Conservation (phyloP, 768 basidiomycete species). For the Dictyophora rubrovolvata region DNA sequence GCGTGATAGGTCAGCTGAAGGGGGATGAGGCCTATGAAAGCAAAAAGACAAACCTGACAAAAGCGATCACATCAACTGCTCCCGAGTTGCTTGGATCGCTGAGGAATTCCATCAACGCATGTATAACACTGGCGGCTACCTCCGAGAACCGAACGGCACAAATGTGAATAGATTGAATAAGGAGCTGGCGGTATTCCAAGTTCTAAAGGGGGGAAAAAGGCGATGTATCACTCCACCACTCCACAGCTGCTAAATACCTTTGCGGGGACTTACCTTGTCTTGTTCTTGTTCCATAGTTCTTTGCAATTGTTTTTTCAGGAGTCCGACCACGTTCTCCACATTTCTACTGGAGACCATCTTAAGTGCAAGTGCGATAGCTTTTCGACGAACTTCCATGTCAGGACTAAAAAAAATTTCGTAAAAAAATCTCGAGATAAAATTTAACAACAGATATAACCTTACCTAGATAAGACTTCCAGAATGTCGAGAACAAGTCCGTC, state of each 20-base stretch:
- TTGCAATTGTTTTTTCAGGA: constrained; percentile 96
- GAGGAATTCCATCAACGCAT: constrained; percentile 88
- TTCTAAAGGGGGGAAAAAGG: constrained; percentile 49
- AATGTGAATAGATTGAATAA: constrained; percentile 95
- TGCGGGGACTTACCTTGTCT: constrained; percentile 58
- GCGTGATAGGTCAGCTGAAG: not conserved
- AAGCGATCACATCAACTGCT: constrained; percentile 89
- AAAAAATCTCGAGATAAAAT: not conserved
- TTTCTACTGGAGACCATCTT: constrained; percentile 91
- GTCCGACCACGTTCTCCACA: constrained; percentile 91
- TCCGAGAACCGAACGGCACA: constrained; percentile 96
- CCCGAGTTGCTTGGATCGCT: constrained; percentile 92
- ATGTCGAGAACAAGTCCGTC: constrained; percentile 94
- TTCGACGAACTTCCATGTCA: constrained; percentile 93
- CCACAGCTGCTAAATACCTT: not conserved
- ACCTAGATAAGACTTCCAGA: constrained; percentile 82
- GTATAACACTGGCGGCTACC: constrained; percentile 90
- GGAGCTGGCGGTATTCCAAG: constrained; percentile 87
- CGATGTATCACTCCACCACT: not conserved
- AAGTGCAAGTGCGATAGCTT: constrained; percentile 81
- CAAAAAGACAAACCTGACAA: constrained; percentile 47
- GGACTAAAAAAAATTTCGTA: constrained; percentile 38
- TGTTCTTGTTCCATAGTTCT: constrained; percentile 85
- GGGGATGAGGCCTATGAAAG: constrained; percentile 16
- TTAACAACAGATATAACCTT: not conserved